These are phyloP conservation scores for Orobanche coerulescens DNA, from an alignment of 257 asterid genomes.

Conservation along the genomic window DNA sequence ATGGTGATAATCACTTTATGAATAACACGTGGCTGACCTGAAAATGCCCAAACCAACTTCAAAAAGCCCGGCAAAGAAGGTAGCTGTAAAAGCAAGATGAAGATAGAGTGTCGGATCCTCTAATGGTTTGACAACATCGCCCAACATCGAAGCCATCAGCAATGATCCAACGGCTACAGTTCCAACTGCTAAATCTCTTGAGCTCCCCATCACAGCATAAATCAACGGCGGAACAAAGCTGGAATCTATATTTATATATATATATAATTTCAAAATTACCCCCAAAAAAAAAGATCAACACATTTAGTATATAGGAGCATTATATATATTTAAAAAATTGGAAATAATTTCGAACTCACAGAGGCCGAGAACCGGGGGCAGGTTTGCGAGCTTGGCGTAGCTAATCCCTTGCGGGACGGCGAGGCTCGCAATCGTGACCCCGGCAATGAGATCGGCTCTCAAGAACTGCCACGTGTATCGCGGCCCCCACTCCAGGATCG, in stretches of 20 bases:
- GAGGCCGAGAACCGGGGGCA: slow-evolving; percentile 90
- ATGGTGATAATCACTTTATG: no score
- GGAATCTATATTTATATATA: slow-evolving; percentile 40
- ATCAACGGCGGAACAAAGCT: slow-evolving; percentile 82
- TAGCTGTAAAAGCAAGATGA: slow-evolving; percentile 77
- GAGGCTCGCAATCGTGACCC: slow-evolving; percentile 92
- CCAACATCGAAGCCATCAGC: slow-evolving; percentile 63
- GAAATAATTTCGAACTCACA: slow-evolving; percentile 49
- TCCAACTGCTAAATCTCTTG: slow-evolving; percentile 84
- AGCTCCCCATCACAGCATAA: slow-evolving; percentile 87
- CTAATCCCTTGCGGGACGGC: slow-evolving; percentile 98
- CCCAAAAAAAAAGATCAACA: background rate
- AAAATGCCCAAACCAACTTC: slow-evolving; percentile 64
- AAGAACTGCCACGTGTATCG: slow-evolving; percentile 49
- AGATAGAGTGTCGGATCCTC: slow-evolving; percentile 59
- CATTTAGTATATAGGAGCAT: background rate
- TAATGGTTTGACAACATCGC: slow-evolving; percentile 37
- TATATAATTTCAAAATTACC: no score
- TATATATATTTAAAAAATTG: background rate
- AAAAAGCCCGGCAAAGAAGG: slow-evolving; percentile 73
- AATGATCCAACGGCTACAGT: slow-evolving; percentile 85
- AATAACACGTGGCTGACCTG: slow-evolving; percentile 31
- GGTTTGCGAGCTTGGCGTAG: slow-evolving; percentile 83
- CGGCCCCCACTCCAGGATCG: slow-evolving; percentile 85
- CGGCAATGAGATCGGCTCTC: slow-evolving; percentile 69